These are phyloP conservation scores for Phyllosticta paracitricarpa DNA, from an alignment of 2,329 filamentous ascomycete species.

Conservation along the genomic window DNA sequence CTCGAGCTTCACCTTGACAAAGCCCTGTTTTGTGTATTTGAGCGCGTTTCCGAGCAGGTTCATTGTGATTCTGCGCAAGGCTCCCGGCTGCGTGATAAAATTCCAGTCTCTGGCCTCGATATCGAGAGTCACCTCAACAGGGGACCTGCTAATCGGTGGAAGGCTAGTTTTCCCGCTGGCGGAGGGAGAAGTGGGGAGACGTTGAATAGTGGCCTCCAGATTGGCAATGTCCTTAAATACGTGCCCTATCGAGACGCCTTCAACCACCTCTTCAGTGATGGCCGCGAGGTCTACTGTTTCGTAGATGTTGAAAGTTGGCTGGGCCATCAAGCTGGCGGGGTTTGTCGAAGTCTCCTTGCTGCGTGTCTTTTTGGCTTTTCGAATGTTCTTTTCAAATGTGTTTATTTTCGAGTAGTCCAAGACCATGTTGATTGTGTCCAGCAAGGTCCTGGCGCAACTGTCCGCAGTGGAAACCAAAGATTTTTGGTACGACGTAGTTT, in stretches of 20 bases:
- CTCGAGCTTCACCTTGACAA: slow-evolving; percentile 20
- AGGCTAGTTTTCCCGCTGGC: neutral
- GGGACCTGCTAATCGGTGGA: slow-evolving; percentile 6
- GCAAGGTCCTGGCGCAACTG: slow-evolving; percentile 39
- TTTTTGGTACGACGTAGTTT: slow-evolving; percentile 29
- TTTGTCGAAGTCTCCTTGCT: slow-evolving; percentile 13
- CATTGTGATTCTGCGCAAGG: slow-evolving; percentile 39
- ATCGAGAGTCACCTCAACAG: slow-evolving; percentile 36
- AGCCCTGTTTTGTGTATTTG: slow-evolving; percentile 37
- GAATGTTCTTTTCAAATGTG: slow-evolving; percentile 21
- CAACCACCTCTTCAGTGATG: slow-evolving; percentile 44
- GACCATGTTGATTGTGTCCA: slow-evolving; percentile 39
- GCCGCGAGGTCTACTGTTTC: slow-evolving; percentile 33
- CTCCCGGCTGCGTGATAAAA: slow-evolving; percentile 36
- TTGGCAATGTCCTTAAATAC: slow-evolving; percentile 24
- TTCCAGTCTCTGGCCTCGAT: slow-evolving; percentile 33
- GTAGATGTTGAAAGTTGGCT: slow-evolving; percentile 24
- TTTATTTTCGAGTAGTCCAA: slow-evolving; percentile 39
- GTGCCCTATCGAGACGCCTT: slow-evolving; percentile 45
- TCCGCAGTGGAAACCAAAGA: slow-evolving; percentile 40
- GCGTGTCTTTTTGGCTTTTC: slow-evolving; percentile 21
- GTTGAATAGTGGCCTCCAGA: neutral
- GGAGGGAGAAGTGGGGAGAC: neutral
- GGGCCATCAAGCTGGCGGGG: slow-evolving; percentile 8
- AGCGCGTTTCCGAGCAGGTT: slow-evolving; percentile 40